Conservation (phyloP, 257 asterid species). For the Scutellaria galericulata region DNA sequence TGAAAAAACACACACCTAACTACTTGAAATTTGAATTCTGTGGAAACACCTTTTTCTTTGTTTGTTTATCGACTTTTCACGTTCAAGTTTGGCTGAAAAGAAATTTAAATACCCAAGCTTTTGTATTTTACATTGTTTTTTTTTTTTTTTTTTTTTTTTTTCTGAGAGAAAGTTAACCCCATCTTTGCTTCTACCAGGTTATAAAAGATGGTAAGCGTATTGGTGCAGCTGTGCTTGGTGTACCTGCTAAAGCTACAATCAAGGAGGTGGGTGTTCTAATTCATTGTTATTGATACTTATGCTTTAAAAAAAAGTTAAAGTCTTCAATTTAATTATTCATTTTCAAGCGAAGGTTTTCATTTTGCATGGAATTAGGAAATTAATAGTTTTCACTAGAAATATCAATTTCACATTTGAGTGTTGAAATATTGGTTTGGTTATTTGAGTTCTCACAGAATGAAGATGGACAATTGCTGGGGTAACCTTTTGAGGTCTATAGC, state of each 20-base stretch:
- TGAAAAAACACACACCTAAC: too few species aligned
- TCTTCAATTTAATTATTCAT: slow-evolving; percentile 10
- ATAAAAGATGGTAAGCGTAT: slow-evolving; percentile 76
- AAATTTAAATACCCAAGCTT: too few species aligned
- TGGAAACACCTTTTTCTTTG: not conserved
- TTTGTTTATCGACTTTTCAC: not conserved
- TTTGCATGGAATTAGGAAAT: slow-evolving; percentile 7
- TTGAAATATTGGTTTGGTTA: slow-evolving; percentile 2
- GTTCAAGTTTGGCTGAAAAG: too few species aligned
- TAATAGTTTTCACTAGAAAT: not conserved
- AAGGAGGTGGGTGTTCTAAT: slow-evolving; percentile 64
- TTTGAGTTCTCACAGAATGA: slow-evolving; percentile 9
- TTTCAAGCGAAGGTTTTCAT: not conserved
- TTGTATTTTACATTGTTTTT: too few species aligned
- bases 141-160: too few species aligned
- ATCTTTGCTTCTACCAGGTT: slow-evolving; percentile 57
- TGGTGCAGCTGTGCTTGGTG: slow-evolving; percentile 99
- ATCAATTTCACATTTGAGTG: not conserved
- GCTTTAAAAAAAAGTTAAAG: not conserved
- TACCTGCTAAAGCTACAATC: slow-evolving; percentile 96
- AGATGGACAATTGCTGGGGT: not conserved
- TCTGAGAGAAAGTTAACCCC: not conserved
- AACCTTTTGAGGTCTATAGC: too few species aligned
- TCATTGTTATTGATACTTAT: slow-evolving; percentile 11
- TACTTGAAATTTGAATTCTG: too few species aligned